Conservation (phyloP, 371 early-diverging fungal genomes). For the Nematocida ironsii region DNA sequence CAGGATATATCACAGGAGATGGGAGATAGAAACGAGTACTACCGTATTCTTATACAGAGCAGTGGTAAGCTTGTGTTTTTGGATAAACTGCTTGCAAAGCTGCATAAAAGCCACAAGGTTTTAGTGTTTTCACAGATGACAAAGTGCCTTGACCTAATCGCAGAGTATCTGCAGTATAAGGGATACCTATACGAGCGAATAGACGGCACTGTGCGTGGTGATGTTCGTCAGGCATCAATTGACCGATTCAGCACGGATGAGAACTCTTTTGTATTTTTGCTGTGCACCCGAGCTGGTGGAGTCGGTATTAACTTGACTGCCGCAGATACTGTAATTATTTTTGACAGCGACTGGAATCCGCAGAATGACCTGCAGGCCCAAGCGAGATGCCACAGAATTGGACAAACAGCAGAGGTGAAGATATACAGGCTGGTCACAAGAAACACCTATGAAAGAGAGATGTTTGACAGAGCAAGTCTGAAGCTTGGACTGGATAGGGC, state of each 20-base stretch:
- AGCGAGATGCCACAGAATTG: constrained; percentile 84
- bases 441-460: constrained; percentile 85
- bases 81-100: constrained; percentile 61
- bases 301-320: constrained; percentile 91
- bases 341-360: constrained; percentile 92
- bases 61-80: constrained; percentile 60
- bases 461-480: constrained; percentile 88
- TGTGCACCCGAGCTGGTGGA: constrained; percentile 86
- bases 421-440: constrained; percentile 80
- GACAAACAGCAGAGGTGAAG: constrained; percentile 82
- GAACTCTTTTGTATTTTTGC: constrained; percentile 78
- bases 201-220: constrained; percentile 79
- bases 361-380: constrained; percentile 91
- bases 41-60: constrained; percentile 71
- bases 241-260: constrained; percentile 82
- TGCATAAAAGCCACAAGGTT: constrained; percentile 58
- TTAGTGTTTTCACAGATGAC: constrained; percentile 63
- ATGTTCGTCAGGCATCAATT: constrained; percentile 85
- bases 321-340: constrained; percentile 87
- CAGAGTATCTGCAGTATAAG: constrained; percentile 58
- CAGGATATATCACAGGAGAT: constrained; percentile 41
- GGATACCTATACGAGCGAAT: constrained; percentile 75
- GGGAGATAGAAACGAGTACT: constrained; percentile 72
- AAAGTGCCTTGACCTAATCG: constrained; percentile 56
- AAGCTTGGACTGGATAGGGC: constrained; percentile 85